A percentile compares a stretch with the other conserved stretches of the same genome.
Evolutionary conservation across 1,284 basidiomycete genomes (phyloP).

Genomic region (Cutaneotrichosporon cutaneum): DNA sequence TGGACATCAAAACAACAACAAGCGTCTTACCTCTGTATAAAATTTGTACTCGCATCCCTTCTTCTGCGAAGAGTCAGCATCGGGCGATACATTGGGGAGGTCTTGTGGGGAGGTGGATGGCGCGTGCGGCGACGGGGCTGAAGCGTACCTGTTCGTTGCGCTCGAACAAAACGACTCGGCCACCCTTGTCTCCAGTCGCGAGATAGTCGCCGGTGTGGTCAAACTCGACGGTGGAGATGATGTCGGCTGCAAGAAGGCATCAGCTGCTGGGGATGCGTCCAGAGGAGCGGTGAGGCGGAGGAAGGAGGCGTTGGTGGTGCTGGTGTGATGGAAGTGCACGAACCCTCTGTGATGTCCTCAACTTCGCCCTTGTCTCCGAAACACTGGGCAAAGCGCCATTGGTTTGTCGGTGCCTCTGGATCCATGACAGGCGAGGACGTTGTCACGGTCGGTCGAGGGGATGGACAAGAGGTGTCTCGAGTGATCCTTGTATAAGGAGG

Average conservation of each 20-base stretch:
- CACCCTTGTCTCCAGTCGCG: conserved; percentile 98
- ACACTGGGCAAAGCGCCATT: conserved; percentile 99
- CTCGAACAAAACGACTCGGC: conserved; percentile 97
- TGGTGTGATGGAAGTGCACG: conserved; percentile 13
- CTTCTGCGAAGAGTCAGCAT: conserved; percentile 63
- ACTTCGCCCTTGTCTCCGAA: conserved; percentile 99
- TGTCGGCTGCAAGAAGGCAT: conserved; percentile 69
- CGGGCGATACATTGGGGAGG: neutral
- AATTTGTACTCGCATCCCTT: conserved; percentile 99
- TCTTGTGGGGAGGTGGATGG: neutral
- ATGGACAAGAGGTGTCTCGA: neutral
- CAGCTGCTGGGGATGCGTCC: conserved; percentile 8
- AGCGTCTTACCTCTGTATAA: conserved; percentile 75
- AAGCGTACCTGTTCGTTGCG: conserved; percentile 88
- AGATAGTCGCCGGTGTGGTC: conserved; percentile 99
- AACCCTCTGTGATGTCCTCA: conserved; percentile 99
- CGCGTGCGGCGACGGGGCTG: neutral
- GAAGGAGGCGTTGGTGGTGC: conserved; percentile 7
- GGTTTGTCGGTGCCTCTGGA: conserved; percentile 65
- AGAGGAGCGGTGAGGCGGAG: neutral
- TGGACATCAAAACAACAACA: conserved; percentile 8
- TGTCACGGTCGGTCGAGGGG: conserved; percentile 11
- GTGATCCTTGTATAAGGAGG: neutral
- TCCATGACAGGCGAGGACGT: conserved; percentile 58
- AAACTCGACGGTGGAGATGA: conserved; percentile 99